Conservation (phyloP, 495 filamentous ascomycete species). For the Talaromyces nanjingensis region DNA sequence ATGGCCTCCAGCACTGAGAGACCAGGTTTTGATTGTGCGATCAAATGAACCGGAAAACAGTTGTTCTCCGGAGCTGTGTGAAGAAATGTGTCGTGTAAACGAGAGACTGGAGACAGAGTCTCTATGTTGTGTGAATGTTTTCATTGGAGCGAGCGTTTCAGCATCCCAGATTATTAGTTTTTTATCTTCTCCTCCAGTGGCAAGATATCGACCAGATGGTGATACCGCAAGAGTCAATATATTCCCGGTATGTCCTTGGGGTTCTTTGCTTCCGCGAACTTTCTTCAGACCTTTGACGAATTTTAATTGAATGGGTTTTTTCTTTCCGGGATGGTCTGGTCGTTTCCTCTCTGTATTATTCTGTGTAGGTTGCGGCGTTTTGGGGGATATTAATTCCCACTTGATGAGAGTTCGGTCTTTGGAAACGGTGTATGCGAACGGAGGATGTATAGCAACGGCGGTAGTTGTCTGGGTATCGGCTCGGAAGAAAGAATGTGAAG, state of each 20-base stretch:
- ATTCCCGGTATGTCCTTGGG: constrained; percentile 64
- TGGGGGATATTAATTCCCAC: constrained; percentile 62
- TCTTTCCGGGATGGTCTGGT: constrained; percentile 54
- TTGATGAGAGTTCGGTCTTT: constrained; percentile 82
- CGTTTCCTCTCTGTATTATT: constrained; percentile 47
- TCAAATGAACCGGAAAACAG: constrained; percentile 84
- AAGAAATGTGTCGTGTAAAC: constrained; percentile 72
- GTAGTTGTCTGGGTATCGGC: constrained; percentile 73
- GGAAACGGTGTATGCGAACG: constrained; percentile 76
- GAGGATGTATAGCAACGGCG: constrained; percentile 67
- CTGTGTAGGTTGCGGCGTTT: constrained; percentile 20
- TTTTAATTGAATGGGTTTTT: constrained; percentile 62
- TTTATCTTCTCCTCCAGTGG: constrained; percentile 78
- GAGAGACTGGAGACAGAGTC: constrained; percentile 76
- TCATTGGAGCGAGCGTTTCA: constrained; percentile 63
- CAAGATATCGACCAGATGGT: constrained; percentile 81
- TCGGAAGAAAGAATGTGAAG: constrained; percentile 62
- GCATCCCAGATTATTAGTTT: constrained; percentile 83
- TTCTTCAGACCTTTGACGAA: constrained; percentile 59
- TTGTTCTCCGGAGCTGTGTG: constrained; percentile 59
- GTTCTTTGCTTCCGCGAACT: constrained; percentile 52
- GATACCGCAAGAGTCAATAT: constrained; percentile 84
- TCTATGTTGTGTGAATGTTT: constrained; percentile 86
- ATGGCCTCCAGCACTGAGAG: constrained; percentile 46
- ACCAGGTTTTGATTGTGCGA: constrained; percentile 85